Percentiles rank a stretch among this genome's conserved stretches.
Conservation (phyloP, 805 yeast species). For the Starmerella potacharoeniae region DNA sequence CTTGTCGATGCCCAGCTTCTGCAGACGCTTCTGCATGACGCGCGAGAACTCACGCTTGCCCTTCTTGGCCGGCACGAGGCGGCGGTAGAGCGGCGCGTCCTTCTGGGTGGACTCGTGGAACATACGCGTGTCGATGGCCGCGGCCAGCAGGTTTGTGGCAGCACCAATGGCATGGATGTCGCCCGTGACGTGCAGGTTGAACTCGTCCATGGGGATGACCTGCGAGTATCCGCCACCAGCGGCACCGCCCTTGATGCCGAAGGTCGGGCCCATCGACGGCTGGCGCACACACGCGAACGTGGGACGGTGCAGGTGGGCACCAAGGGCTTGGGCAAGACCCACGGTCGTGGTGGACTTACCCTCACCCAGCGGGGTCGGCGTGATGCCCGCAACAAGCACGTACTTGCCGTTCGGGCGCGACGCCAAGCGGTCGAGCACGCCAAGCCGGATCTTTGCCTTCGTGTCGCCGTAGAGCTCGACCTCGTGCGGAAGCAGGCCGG, state of each 20-base stretch:
- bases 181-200: conserved; percentile 94
- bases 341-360: conserved; percentile 95
- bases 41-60: conserved; percentile 69
- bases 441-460: conserved; percentile 77
- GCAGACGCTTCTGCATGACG: conserved; percentile 64
- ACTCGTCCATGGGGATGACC: conserved; percentile 98
- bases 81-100: conserved; percentile 62
- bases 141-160: conserved; percentile 87
- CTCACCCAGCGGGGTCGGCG: conserved; percentile 97
- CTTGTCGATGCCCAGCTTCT: conserved; percentile 69
- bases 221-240: conserved; percentile 99
- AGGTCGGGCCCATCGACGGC: conserved; percentile 98
- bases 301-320: conserved; percentile 73
- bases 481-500: conserved; percentile 69
- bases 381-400: conserved; percentile 89
- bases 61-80: conserved; percentile 77
- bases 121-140: conserved; percentile 94
- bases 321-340: conserved; percentile 92
- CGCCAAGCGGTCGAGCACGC: conserved; percentile 56
- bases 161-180: conserved; percentile 94
- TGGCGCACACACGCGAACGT: conserved; percentile 93
- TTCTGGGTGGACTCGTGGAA: conserved; percentile 87
- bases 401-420: conserved; percentile 65
- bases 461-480: conserved; percentile 78
- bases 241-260: conserved; percentile 98